Evolutionary conservation across 1,139 yeast genomes (phyloP).

Genomic region (Meyerozyma elateridarum): DNA sequence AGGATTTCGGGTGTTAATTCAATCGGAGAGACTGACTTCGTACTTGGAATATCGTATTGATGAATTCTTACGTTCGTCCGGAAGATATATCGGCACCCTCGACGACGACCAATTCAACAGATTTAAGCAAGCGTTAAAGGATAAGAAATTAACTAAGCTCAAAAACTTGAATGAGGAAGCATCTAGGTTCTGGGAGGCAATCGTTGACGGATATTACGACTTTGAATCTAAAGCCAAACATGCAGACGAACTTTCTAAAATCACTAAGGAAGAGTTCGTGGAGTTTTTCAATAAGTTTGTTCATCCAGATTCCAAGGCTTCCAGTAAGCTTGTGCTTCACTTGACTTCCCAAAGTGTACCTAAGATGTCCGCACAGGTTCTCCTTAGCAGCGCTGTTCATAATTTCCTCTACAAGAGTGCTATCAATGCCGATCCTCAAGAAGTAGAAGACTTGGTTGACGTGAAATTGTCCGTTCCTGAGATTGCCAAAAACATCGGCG

Average conservation of each 20-base stretch:
- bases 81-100: constrained; percentile 36
- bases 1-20: constrained; percentile 77
- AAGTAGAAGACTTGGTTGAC: constrained; percentile 22
- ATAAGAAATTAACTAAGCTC: constrained; percentile 62
- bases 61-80: constrained; percentile 47
- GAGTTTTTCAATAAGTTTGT: constrained; percentile 50
- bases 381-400: constrained; percentile 22
- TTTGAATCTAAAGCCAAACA: constrained; percentile 56
- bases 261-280: constrained; percentile 56
- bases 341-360: constrained; percentile 56
- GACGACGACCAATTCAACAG: constrained; percentile 60
- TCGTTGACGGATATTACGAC: constrained; percentile 74
- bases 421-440: constrained; percentile 23
- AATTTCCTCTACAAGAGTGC: constrained; percentile 24
- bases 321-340: constrained; percentile 58
- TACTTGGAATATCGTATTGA: constrained; percentile 77
- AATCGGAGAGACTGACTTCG: constrained; percentile 73
- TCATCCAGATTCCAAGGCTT: constrained; percentile 20
- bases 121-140: constrained; percentile 64
- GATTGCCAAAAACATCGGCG: constrained; percentile 11
- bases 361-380: constrained; percentile 18
- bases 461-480: constrained; percentile 14
- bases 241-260: constrained; percentile 48
- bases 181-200: constrained; percentile 57
- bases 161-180: constrained; percentile 80